Conservation (phyloP, 768 basidiomycete species). For the Serendipita sp. region DNA sequence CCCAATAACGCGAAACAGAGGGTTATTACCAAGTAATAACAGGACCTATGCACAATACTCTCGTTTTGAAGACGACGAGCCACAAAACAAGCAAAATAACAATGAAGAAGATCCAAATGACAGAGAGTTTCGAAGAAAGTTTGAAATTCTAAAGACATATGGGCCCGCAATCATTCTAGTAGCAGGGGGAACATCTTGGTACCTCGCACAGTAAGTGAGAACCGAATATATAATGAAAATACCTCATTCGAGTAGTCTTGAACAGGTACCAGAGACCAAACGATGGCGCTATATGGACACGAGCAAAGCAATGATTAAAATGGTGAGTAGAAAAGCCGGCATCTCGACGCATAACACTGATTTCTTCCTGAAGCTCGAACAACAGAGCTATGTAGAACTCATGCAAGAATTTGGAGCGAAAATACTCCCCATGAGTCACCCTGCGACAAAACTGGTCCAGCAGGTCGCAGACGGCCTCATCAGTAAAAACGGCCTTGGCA, state of each 20-base stretch:
- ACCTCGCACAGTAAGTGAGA: not conserved
- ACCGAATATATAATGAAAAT: not conserved
- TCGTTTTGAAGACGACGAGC: not conserved
- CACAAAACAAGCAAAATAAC: not conserved
- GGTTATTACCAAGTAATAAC: too few species aligned
- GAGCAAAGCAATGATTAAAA: conserved; percentile 37
- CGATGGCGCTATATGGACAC: conserved; percentile 81
- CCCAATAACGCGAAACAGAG: too few species aligned
- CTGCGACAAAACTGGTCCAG: conserved; percentile 48
- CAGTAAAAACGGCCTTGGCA: conserved; percentile 12
- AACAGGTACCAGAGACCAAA: conserved; percentile 74
- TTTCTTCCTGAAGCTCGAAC: conserved; percentile 28
- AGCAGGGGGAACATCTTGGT: not conserved
- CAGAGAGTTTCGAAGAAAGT: not conserved
- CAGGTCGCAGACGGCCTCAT: conserved; percentile 29
- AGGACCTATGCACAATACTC: not conserved
- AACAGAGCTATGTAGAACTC: conserved; percentile 27
- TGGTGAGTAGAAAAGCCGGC: conserved; percentile 22
- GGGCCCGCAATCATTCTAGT: not conserved
- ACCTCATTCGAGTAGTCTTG: conserved; percentile 35
- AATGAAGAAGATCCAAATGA: not conserved
- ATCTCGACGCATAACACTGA: not conserved
- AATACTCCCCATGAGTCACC: conserved; percentile 53
- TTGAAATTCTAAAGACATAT: not conserved
- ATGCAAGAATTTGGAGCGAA: conserved; percentile 34